These are phyloP conservation scores for Sporothrix phasma DNA, from an alignment of 2,329 filamentous ascomycete species.

Conservation along the genomic window DNA sequence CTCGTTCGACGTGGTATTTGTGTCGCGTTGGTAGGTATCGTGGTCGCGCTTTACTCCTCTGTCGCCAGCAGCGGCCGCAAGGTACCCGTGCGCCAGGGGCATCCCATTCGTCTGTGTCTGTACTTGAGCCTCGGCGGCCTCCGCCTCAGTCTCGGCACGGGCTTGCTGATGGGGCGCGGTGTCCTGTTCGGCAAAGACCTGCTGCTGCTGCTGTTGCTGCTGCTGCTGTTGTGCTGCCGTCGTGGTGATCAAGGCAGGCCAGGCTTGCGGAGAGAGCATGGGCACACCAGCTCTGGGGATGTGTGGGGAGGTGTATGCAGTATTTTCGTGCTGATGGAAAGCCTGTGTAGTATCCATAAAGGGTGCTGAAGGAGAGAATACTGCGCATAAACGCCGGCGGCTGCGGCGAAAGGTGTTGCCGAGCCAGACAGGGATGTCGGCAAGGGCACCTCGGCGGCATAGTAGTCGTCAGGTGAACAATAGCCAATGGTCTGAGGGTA, in stretches of 20 bases:
- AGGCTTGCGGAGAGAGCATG: background rate
- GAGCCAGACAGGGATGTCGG: background rate
- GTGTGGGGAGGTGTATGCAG: background rate
- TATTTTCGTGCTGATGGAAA: background rate
- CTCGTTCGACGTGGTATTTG: background rate
- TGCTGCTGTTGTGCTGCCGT: background rate
- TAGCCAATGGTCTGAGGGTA: conserved; percentile 5
- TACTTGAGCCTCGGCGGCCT: background rate
- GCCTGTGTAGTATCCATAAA: background rate
- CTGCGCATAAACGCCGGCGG: background rate
- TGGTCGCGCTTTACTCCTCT: background rate
- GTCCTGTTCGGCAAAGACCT: background rate
- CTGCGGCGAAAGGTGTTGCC: background rate
- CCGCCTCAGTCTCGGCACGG: background rate
- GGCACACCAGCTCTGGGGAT: background rate
- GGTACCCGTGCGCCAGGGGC: background rate
- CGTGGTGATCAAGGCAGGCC: background rate
- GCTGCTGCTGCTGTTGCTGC: background rate
- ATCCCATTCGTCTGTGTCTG: background rate
- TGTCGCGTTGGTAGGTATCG: background rate
- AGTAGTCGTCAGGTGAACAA: background rate
- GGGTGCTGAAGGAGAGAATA: background rate
- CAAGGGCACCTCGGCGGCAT: background rate
- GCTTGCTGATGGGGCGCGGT: background rate
- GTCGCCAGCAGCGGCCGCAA: background rate